Conservation (phyloP, 805 yeast species). For the Starmerella bombicola region DNA sequence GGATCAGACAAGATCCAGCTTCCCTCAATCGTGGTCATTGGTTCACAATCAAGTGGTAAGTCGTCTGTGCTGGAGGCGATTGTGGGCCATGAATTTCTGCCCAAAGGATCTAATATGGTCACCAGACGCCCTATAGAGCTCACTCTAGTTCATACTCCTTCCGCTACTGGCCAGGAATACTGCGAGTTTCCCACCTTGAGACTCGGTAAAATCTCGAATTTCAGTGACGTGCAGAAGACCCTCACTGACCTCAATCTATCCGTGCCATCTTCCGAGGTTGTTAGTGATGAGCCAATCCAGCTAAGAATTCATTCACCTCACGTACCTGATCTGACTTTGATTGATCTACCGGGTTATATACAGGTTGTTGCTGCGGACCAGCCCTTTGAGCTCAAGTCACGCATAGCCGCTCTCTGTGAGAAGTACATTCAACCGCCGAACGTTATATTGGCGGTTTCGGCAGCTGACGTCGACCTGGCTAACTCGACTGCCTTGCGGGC, state of each 20-base stretch:
- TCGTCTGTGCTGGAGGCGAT: constrained; percentile 91
- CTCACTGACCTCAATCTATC: constrained; percentile 82
- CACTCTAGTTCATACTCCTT: constrained; percentile 75
- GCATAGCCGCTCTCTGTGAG: constrained; percentile 69
- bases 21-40: constrained; percentile 93
- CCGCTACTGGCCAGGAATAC: constrained; percentile 57
- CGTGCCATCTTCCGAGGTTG: constrained; percentile 73
- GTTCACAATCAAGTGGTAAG: constrained; percentile 95
- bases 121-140: constrained; percentile 94
- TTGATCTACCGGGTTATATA: constrained; percentile 94
- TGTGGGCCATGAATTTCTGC: constrained; percentile 95
- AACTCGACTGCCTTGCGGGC: constrained; percentile 91
- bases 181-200: constrained; percentile 91
- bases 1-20: constrained; percentile 63
- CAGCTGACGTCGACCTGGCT: constrained; percentile 97
- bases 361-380: constrained; percentile 96
- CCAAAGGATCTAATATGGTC: constrained; percentile 97
- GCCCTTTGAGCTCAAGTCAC: constrained; percentile 68
- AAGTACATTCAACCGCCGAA: constrained; percentile 83
- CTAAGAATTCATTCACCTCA: constrained; percentile 77
- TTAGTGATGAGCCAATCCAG: constrained; percentile 89
- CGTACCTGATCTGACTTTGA: constrained; percentile 85
- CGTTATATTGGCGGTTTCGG: constrained; percentile 86
- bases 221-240: constrained; percentile 76
- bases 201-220: constrained; percentile 71